Base-by-base conservation (phyloP, 257 asterid genomes). In the Plantago major region DNA sequence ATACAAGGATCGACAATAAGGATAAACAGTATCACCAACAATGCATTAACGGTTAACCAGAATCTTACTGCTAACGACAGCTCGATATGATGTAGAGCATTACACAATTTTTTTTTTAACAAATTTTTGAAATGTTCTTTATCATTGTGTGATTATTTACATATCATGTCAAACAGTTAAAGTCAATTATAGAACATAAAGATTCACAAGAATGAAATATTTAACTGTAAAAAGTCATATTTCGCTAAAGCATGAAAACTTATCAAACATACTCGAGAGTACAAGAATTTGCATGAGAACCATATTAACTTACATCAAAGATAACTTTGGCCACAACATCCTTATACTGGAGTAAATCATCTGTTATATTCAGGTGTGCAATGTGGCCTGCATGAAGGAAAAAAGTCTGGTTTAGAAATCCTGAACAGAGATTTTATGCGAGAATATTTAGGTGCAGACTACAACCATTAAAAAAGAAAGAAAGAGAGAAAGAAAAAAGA, bases 311-410 rank as follows among this genome's bases (percentile, higher is more conserved):
- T 86, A 92, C 99, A 80, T 92, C 99, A 53, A 86, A 84, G 64
- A 92, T 82, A 66, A 92, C 96, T 83, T 86, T 87, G 43, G 97
- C 97, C 65, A 89, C 74, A 49, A 87, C 84, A 58, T 84, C 84
- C 87, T 87, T 89, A 75, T 84, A 82, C 28, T 88, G 91, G 62
- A 92, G 91, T 62, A 86, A 76, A 45, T 92, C 97, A 62, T 87
- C 96, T 37, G 82, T 67, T 69, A 92, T 80, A 79, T 92, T 92
- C 79, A 92, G 74, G 79, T 92, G 99, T 56, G 97, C 96, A 76
- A 92, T 65, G 56, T 89, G 97, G 69, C 99, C 99, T 92, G 97
- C 84, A 86, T 46, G 67, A 55, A 60, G 26, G 63, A 12, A 42
- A 63, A 61, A 51, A 13, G 19, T 17, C 43, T 64, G 52, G 46